Conservation (phyloP, 108 stramenopile species). For the Nitzschia sp. region DNA sequence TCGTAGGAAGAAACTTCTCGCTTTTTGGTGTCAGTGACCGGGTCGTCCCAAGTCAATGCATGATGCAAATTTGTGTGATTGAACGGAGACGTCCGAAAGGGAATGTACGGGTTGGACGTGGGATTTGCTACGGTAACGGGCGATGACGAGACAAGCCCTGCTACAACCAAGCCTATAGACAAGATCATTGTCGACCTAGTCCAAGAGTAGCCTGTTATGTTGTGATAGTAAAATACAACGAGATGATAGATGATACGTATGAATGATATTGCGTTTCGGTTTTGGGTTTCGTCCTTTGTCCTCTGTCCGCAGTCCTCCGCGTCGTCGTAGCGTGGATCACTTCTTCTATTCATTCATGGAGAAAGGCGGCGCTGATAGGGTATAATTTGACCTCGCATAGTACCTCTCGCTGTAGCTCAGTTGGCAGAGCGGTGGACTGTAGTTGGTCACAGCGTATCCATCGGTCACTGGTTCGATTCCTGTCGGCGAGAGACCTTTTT, state of each 20-base stretch:
- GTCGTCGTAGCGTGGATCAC: too few species aligned
- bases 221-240: too few species aligned
- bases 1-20: slow-evolving; percentile 14
- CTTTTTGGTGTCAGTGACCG: not conserved
- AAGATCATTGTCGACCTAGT: too few species aligned
- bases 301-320: too few species aligned
- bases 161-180: not conserved
- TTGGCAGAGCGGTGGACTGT: slow-evolving; percentile 74
- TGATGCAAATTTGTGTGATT: slow-evolving; percentile 44
- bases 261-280: too few species aligned
- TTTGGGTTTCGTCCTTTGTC: too few species aligned
- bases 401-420: slow-evolving; percentile 58
- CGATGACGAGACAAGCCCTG: not conserved
- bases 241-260: too few species aligned
- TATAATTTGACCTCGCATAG: not conserved
- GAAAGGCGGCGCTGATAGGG: not conserved
- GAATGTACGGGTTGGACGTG: slow-evolving; percentile 71
- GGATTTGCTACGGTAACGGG: slow-evolving; percentile 43
- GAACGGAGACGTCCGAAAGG: slow-evolving; percentile 72
- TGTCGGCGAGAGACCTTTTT: slow-evolving; percentile 40
- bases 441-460: slow-evolving; percentile 41
- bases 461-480: slow-evolving; percentile 75
- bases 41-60: slow-evolving; percentile 1
- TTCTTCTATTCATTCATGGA: not conserved
- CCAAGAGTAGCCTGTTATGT: too few species aligned